A percentile compares a stretch with the other conserved stretches of the same genome.
phyloP scores from a whole-genome alignment of 208 protist species.

The Novymonas esmeraldas region DNA sequence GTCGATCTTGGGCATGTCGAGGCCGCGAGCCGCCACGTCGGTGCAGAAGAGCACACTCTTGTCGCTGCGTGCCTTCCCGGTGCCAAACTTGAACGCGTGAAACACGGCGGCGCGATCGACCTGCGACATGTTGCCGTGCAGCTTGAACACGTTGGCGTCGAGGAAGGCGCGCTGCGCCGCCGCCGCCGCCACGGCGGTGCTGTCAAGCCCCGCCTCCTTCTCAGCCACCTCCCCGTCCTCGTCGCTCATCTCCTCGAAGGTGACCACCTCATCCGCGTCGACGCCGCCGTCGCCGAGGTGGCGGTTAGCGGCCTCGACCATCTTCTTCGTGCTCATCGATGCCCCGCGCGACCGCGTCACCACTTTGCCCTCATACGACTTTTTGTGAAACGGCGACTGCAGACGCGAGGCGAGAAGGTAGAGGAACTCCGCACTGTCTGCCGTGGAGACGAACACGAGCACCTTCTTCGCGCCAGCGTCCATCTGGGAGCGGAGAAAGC shows the following conservation, averaged over 20 bases:
- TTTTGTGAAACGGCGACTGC: constrained; percentile 61
- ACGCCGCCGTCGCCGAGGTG: constrained; percentile 36
- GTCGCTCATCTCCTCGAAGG: constrained; percentile 93
- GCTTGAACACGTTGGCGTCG: constrained; percentile 86
- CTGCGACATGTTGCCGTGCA: constrained; percentile 96
- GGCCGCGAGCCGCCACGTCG: constrained; percentile 93
- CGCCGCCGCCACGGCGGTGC: constrained; percentile 1
- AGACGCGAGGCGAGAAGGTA: constrained; percentile 93
- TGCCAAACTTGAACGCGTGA: constrained; percentile 80
- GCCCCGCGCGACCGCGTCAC: constrained; percentile 26
- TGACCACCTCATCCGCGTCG: constrained; percentile 49
- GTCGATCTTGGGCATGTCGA: constrained; percentile 96
- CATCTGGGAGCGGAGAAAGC: constrained; percentile 84
- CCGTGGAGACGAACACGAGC: constrained; percentile 98
- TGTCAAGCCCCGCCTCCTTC: constrained; percentile 9
- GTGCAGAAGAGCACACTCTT: constrained; percentile 95
- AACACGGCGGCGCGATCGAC: constrained; percentile 93
- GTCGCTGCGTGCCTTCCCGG: constrained; percentile 39
- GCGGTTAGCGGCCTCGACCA: constrained; percentile 57
- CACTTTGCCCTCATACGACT: constrained; percentile 33
- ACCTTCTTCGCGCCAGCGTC: constrained; percentile 95
- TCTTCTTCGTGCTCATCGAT: constrained; percentile 49
- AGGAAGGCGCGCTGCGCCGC: constrained; percentile 61
- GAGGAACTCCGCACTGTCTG: constrained; percentile 97
- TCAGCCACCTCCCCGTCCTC: constrained; percentile 26